These are phyloP conservation scores for Aquilaria agallochum DNA, from an alignment of 441 rosid species.

Conservation along the genomic window DNA sequence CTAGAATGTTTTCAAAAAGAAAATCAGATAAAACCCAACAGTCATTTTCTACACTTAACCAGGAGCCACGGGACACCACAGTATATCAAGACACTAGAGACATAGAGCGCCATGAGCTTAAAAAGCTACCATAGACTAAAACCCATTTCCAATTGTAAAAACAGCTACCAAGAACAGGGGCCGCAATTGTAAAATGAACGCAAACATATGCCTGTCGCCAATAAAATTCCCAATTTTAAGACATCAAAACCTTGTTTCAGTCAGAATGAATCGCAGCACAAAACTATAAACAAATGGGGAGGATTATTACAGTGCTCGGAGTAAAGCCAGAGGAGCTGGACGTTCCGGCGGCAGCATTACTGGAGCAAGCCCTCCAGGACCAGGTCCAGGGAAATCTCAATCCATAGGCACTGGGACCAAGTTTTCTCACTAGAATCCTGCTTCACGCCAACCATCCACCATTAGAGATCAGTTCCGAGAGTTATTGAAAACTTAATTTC, in stretches of 20 bases:
- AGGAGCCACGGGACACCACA: not conserved
- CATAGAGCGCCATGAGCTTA: not conserved
- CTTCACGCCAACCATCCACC: constrained; percentile 6
- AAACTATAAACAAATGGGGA: not conserved
- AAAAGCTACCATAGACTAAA: not conserved
- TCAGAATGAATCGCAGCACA: not conserved
- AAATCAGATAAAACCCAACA: constrained; percentile 8
- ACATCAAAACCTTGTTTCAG: not conserved
- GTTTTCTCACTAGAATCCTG: constrained; percentile 38
- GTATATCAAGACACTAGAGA: not conserved
- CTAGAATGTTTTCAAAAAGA: constrained; percentile 19
- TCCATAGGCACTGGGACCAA: constrained; percentile 25
- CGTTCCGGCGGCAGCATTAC: constrained; percentile 15
- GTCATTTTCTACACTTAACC: constrained; percentile 8
- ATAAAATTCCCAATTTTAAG: not conserved
- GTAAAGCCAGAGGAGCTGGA: constrained; percentile 17
- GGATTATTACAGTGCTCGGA: constrained; percentile 25
- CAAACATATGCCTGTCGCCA: not conserved
- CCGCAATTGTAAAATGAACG: not conserved
- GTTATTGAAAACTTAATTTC: too few species aligned
- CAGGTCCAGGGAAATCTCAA: constrained; percentile 17
- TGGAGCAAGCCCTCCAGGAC: constrained; percentile 25
- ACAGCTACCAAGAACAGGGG: not conserved
- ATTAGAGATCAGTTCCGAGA: not conserved
- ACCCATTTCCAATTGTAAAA: not conserved